Evolutionary conservation across 805 yeast genomes (phyloP), one percentile per base, ranked within the genome.

Genomic region (Yarrowia alimentaria): DNA sequence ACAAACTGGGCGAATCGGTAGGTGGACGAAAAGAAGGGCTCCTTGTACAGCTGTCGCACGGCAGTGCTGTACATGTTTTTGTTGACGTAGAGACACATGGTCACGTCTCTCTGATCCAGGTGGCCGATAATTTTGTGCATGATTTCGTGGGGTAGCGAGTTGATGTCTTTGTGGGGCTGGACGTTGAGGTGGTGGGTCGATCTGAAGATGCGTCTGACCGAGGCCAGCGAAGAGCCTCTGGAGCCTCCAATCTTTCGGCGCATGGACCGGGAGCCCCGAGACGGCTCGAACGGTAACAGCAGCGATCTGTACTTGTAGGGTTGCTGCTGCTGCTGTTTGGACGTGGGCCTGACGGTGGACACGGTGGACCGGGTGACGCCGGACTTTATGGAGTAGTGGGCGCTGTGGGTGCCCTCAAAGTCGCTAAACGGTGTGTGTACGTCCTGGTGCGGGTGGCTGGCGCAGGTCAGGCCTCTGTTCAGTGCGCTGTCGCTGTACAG

Each of bases 1-100:
- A 88, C 79, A 59, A 88, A 81, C 64, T 88, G 95, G 0, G 87
- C 93, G 34, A 85, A 76, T 32, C 95, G 69, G 61, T 84, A 88
- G 6, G 90, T 81, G 2, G 94, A 80, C 0, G 79, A 75, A 57
- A 88, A 75, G 11, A 59, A 54, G 3, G 90, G 79, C 6, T 65
- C 55, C 11, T 68, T 60, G 63, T 85, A 88, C 9, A 87, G 64
- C 18, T 73, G 69, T 5, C 74, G 74, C 56, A 79, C 77, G 2
- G 82, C 74, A 6, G 78, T 66, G 25, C 61, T 63, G 61, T 80
- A 75, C 57, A 83, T 74, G 26, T 66, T 60, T 52, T 69, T 75
- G 61, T 73, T 72, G 6, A 81, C 79, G 51, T 74, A 76, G 11
- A 85, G 63, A 52, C 77, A 67, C 38, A 61, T 61, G 0, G 78